Evolutionary conservation across 75 land plant genomes (phyloP).

Genomic region (Cryptomeria japonica): DNA sequence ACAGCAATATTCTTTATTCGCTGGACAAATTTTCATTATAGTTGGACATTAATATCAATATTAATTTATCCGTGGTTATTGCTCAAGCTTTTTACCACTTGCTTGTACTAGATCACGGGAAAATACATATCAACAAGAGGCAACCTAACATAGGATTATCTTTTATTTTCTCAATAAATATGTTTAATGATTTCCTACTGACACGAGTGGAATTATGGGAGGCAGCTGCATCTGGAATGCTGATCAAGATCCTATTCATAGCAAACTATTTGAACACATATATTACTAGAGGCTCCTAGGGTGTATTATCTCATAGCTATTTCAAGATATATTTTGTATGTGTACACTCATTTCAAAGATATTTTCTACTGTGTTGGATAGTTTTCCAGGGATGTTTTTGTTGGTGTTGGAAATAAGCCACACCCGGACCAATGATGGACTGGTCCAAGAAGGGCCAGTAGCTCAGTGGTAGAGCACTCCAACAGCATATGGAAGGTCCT

Average conservation of each 20-base stretch:
- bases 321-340: neutral
- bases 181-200: neutral
- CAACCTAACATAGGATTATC: no score
- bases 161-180: no score
- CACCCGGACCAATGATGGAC: no score
- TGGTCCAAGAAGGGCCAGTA: no score
- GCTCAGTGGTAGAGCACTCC: no score
- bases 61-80: no score
- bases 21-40: neutral
- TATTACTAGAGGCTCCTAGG: constrained; percentile 6
- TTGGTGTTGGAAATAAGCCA: no score
- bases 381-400: neutral
- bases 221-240: neutral
- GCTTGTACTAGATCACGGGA: no score
- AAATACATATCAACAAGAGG: no score
- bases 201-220: neutral
- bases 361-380: constrained; percentile 5
- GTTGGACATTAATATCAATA: neutral
- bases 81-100: no score
- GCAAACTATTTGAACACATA: neutral
- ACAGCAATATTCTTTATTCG: neutral
- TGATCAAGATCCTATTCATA: neutral
- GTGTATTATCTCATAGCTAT: neutral
- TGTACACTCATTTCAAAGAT: neutral
- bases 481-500: no score